Base-by-base conservation (phyloP, 768 basidiomycete genomes). In the Naganishia randhawae region DNA sequence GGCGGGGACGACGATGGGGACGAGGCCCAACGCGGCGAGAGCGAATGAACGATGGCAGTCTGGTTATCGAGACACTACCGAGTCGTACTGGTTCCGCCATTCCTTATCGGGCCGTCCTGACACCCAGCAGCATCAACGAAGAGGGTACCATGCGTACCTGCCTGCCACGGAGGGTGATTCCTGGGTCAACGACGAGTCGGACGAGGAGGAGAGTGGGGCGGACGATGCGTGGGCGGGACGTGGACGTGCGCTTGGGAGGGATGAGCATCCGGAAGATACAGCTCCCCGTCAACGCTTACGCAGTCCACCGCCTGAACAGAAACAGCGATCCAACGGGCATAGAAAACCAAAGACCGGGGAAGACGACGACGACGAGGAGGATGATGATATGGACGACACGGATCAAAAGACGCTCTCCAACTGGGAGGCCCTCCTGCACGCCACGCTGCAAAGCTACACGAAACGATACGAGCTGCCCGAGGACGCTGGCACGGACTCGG, bases 111-210 rank as follows among this genome's bases (percentile, higher is more conserved):
- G 25, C 10, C 3, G 33, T 42, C 57, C 9, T 42, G 37, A 39
- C n/a, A n/a, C n/a, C n/a, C n/a, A n/a, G n/a, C n/a, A n/a, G 27
- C 35, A 25, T 25, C 6, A 39, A 27, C 25, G 22, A 39, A 4
- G 25, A 4, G 37, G 57, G 25, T n/a, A n/a, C n/a, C 3, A 22
- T 5, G 19, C 22, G 2, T 22, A 16, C 37, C 37, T 10, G 10
- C 9, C 19, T 11, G 37, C 9, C 39, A n/a, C 17, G 6, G 37
- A 16, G 19, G 57, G 31, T 3, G 57, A 61, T 29, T 61, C 57
- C 22, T 61, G 57, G 57, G 27, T 22, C 22, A 41, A 61, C 41
- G 57, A 61, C 27, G 57, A 61, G 25, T 61, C 57, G 19, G 57
- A 61, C n/a, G 27, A 17, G 6, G 57, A 61, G n/a, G 50, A 50